Conservation (phyloP, 2,329 filamentous ascomycete species). For the Macrophomina pseudophaseolina region DNA sequence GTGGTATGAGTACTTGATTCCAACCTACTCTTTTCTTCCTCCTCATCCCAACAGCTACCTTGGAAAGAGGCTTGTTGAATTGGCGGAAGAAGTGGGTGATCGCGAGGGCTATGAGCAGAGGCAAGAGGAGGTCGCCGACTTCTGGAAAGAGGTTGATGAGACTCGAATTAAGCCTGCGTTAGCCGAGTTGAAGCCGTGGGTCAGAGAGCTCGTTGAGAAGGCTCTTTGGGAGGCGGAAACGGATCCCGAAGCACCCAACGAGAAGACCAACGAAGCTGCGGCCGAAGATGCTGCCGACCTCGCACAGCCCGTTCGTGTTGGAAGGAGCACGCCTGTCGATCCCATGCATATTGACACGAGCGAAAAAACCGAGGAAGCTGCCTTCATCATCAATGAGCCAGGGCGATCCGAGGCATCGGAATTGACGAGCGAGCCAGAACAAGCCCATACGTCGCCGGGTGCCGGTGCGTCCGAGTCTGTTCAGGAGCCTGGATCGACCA, state of each 20-base stretch:
- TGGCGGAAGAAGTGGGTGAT: slow-evolving; percentile 74
- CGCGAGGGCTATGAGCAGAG: slow-evolving; percentile 70
- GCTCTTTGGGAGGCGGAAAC: slow-evolving; percentile 57
- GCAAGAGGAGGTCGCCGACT: slow-evolving; percentile 78
- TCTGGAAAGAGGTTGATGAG: slow-evolving; percentile 84
- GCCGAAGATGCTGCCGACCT: slow-evolving; percentile 39
- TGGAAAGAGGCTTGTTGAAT: slow-evolving; percentile 79
- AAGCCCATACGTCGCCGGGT: background rate
- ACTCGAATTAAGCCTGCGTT: slow-evolving; percentile 75
- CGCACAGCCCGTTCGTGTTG: slow-evolving; percentile 16
- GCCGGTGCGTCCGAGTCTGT: background rate
- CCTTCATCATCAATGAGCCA: slow-evolving; percentile 37
- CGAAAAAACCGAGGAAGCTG: slow-evolving; percentile 38
- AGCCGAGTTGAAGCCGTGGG: slow-evolving; percentile 64
- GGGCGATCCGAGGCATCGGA: background rate
- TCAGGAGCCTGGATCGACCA: background rate
- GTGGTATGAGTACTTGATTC: slow-evolving; percentile 97
- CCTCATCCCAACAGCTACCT: slow-evolving; percentile 88
- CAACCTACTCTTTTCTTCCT: slow-evolving; percentile 88
- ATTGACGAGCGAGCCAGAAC: background rate
- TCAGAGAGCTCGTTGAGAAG: slow-evolving; percentile 66
- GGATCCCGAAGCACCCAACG: slow-evolving; percentile 35
- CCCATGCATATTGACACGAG: slow-evolving; percentile 8
- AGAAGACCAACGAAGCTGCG: slow-evolving; percentile 42
- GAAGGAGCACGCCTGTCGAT: background rate